phyloP scores from a whole-genome alignment of 2,329 filamentous ascomycete genomes.

The Penicillium sp. region DNA sequence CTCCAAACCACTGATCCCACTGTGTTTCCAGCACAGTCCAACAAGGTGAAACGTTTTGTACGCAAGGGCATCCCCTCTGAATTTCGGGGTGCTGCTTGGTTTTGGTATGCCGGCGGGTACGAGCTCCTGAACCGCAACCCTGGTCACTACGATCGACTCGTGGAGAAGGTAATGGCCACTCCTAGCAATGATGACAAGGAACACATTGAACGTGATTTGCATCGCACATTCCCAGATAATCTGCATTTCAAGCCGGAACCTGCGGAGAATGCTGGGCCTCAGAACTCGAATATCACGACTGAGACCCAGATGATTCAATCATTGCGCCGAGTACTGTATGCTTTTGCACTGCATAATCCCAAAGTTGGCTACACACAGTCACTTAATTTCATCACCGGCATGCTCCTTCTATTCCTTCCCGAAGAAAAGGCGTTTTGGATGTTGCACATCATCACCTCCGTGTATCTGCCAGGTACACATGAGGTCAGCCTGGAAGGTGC shows the following conservation, averaged over 20 bases:
- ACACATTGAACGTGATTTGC: conserved; percentile 89
- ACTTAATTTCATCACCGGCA: conserved; percentile 89
- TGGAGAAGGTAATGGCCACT: conserved; percentile 68
- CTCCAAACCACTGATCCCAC: conserved; percentile 74
- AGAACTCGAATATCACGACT: conserved; percentile 45
- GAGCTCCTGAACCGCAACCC: conserved; percentile 76
- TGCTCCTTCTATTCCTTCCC: conserved; percentile 86
- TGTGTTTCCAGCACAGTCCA: conserved; percentile 78
- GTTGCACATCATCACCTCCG: conserved; percentile 86
- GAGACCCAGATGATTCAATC: conserved; percentile 82
- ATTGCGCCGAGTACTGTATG: conserved; percentile 82
- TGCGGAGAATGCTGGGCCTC: conserved; percentile 33
- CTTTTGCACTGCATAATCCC: conserved; percentile 89
- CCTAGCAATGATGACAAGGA: conserved; percentile 78
- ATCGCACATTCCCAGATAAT: conserved; percentile 95
- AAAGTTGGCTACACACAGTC: conserved; percentile 95
- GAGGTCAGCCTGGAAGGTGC: conserved; percentile 88
- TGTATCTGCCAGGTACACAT: conserved; percentile 89
- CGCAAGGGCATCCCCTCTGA: conserved; percentile 93
- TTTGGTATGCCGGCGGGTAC: conserved; percentile 90
- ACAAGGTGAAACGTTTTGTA: conserved; percentile 87
- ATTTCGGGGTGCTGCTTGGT: conserved; percentile 95
- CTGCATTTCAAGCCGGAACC: conserved; percentile 78
- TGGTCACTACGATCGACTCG: conserved; percentile 75
- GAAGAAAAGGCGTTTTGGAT: conserved; percentile 94